Evolutionary conservation across 139 green algal genomes (phyloP), one percentile per base, ranked within the genome.

Genomic region (Choricystis sp.): DNA sequence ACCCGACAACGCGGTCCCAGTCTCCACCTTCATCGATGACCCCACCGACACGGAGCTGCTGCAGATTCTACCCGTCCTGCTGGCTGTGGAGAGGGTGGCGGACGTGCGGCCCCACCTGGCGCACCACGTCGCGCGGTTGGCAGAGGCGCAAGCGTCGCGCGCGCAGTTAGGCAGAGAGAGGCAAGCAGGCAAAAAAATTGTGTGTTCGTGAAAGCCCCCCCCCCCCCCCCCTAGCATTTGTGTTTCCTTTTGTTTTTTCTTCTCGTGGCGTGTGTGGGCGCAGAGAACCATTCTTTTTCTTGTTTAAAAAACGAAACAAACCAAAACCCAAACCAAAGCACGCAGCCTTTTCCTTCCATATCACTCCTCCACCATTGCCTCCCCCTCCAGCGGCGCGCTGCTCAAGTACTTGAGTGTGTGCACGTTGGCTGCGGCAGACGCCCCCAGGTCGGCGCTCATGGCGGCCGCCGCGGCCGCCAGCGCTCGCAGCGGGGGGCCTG

Each of bases 21-120:
- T 98, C 49, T 67, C 71, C 22, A 91, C 83, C 3, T 97, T 94
- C 69, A 96, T 98, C 30, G 92, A 96, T 66, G 84, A 97, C 72
- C 80, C 81, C 70, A 68, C 87, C 24, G 92, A 98, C 63, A 55
- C 70, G 63, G 86, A 94, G 71, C 73, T 96, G 70, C 75, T 95
- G 60, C 76, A 94, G 56, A 75, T 93, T 52, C 62, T 95, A 66
- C 84, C 88, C n/a, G 66, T 84, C 27, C 74, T 96, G 59, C 59
- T 84, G 31, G 70, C 77, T 29, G 64, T 94, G 57, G 71, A 79
- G 66, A 60, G 76, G 29, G 81, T 77, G 27, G 70, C 72, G 3
- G 85, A 92, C 57, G 85, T 92, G 70, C 68, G 85, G 26, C 49
- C 61, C 1, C 65, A 76, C 59, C 69, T 88, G 48, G 74, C 72